These are phyloP conservation scores for Eragrostis tef DNA, from an alignment of 202 grass and related monocot genomes.

Conservation along the genomic window DNA sequence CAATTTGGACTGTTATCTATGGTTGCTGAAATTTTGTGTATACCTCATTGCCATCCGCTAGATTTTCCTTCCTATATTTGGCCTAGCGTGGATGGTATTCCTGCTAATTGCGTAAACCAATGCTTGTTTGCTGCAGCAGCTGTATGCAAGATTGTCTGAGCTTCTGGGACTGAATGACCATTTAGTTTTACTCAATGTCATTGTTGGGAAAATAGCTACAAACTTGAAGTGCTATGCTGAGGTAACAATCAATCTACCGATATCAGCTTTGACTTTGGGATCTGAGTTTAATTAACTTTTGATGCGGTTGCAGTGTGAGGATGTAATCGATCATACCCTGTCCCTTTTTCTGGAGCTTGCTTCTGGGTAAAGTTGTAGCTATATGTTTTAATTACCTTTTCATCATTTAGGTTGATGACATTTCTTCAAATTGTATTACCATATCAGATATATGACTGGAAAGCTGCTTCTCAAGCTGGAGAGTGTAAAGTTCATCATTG, in stretches of 20 bases:
- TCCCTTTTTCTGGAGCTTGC: conserved; percentile 88
- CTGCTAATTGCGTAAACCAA: conserved; percentile 25
- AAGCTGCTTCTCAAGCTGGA: conserved; percentile 97
- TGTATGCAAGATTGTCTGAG: conserved; percentile 96
- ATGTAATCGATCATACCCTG: conserved; percentile 95
- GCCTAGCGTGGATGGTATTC: conserved; percentile 8
- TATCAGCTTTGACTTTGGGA: conserved; percentile 33
- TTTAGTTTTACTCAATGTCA: conserved; percentile 97
- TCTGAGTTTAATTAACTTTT: conserved; percentile 55
- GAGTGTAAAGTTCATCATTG: conserved; percentile 92
- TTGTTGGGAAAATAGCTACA: conserved; percentile 97
- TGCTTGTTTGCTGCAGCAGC: conserved; percentile 77
- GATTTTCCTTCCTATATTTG: background rate
- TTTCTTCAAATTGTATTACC: conserved; percentile 46
- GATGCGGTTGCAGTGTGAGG: conserved; percentile 72
- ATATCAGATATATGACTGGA: conserved; percentile 95
- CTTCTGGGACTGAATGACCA: conserved; percentile 97
- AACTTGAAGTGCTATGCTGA: conserved; percentile 94
- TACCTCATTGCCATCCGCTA: background rate
- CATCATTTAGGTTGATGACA: conserved; percentile 40
- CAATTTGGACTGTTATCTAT: background rate
- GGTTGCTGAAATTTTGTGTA: conserved; percentile 10
- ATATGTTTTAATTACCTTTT: conserved; percentile 32
- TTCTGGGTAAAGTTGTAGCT: conserved; percentile 73
- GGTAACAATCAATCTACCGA: conserved; percentile 55